Conservation (phyloP, 352 stramenopile species). For the Elongisporangium prolatum region DNA sequence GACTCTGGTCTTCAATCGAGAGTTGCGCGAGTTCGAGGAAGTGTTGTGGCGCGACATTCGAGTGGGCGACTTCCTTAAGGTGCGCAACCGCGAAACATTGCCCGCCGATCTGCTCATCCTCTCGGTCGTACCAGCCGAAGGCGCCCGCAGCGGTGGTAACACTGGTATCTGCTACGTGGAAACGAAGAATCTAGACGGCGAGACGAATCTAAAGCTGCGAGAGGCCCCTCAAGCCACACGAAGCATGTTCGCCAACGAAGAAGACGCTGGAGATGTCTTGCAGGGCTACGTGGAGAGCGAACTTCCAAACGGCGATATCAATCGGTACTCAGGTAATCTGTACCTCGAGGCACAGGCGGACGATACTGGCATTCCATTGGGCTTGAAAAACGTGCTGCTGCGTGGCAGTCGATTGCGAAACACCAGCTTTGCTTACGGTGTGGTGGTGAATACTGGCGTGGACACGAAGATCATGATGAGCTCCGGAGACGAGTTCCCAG, state of each 20-base stretch:
- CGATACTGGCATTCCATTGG: constrained; percentile 45
- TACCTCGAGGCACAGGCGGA: constrained; percentile 54
- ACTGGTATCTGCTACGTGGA: constrained; percentile 86
- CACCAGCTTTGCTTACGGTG: constrained; percentile 82
- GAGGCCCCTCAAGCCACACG: constrained; percentile 54
- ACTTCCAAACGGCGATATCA: constrained; percentile 77
- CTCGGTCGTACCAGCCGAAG: constrained; percentile 61
- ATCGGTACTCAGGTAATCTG: constrained; percentile 69
- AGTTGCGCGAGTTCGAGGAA: constrained; percentile 81
- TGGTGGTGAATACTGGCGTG: constrained; percentile 92
- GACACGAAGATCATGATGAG: constrained; percentile 93
- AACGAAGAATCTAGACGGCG: constrained; percentile 86
- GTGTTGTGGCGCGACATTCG: constrained; percentile 77
- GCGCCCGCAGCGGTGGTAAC: constrained; percentile 47
- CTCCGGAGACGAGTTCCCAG: constrained; percentile 71
- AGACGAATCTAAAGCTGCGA: constrained; percentile 85
- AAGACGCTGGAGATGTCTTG: constrained; percentile 56
- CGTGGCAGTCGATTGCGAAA: constrained; percentile 89
- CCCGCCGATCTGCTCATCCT: constrained; percentile 81
- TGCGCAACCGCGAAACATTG: constrained; percentile 80
- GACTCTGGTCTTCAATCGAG: constrained; percentile 64
- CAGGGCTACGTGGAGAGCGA: constrained; percentile 79
- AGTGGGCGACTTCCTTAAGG: constrained; percentile 79
- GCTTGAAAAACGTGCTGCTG: constrained; percentile 89
- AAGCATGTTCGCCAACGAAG: constrained; percentile 63